A percentile compares a stretch with the other conserved stretches of the same genome.
Evolutionary conservation across 768 basidiomycete genomes (phyloP).

Genomic region (Lentinula guzmanii): DNA sequence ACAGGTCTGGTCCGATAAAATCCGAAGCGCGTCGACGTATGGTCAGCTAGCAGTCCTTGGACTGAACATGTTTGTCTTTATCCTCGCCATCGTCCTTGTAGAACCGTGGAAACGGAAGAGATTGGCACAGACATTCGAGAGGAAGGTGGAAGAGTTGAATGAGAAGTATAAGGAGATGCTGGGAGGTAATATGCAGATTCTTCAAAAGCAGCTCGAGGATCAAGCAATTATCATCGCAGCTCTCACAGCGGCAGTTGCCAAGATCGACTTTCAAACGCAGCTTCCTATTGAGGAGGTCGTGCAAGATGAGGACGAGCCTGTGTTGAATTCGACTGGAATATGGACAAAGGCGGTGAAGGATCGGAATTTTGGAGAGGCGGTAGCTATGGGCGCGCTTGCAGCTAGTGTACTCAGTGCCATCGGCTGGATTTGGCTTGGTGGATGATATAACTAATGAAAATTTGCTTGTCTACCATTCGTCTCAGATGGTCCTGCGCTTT

Average conservation of each 20-base stretch:
- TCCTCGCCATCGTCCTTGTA: constrained; percentile 83
- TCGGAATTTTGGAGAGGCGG: constrained; percentile 7
- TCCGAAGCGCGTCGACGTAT: constrained; percentile 91
- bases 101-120: constrained; percentile 94
- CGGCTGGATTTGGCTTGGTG: constrained; percentile 7
- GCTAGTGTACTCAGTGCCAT: constrained; percentile 7
- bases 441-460: neutral
- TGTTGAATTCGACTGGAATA: neutral
- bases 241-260: neutral
- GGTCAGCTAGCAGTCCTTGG: constrained; percentile 81
- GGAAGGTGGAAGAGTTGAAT: constrained; percentile 65
- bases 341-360: constrained; percentile 6
- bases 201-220: constrained; percentile 41
- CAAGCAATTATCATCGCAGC: constrained; percentile 31
- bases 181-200: constrained; percentile 39
- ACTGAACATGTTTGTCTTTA: constrained; percentile 86
- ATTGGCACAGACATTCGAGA: constrained; percentile 86
- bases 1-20: constrained; percentile 97
- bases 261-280: neutral
- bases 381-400: constrained; percentile 5
- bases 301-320: constrained; percentile 1
- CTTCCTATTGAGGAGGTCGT: neutral
- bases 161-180: constrained; percentile 46
- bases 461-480: too few species aligned
- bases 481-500: too few species aligned